Base-by-base conservation (phyloP, 768 basidiomycete genomes). In the Auricularia sp. region DNA sequence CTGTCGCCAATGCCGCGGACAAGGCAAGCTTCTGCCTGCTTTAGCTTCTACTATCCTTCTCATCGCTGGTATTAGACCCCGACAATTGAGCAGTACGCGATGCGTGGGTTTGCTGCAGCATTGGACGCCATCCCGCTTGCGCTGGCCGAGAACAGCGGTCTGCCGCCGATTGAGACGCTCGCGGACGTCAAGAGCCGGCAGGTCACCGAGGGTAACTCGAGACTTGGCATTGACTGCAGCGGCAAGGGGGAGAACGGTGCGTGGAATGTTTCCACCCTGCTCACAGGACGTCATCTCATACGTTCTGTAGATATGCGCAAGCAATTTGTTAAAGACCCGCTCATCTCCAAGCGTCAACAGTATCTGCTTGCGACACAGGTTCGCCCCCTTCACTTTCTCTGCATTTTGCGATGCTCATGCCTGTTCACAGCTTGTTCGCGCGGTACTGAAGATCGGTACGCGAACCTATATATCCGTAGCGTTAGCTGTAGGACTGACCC, bases 11-110 rank as follows among this genome's bases (percentile, higher is more conserved):
- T 73, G 94, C 92, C 54, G 97, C 97, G 7, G 97, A 99, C 75
- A 88, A 97, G 78, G 92, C 70, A 29, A 29, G 33, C 21, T n/a
- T 65, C 54, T 51, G 21, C 62, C n/a, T 47, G 29, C 42, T 33
- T n/a, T 62, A 64, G 64, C 51, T 68, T 44, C 63, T 54, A 24
- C 58, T 45, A 42, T 33, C 42, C 18, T 47, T 7, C 44, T 13
- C 47, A 68, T 62, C 44, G 42, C 3, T 7, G 11, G 21, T 29
- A 1, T 29, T 67, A 94, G 92, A 96, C 97, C 69, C 89, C 97
- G 1, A 84, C 93, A 35, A 98, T 99, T 71, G 97, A 99, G 77
- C 97, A 99, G 80, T 99, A 99, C 72, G 97, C 97, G 2, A 98
- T 99, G 95, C 89, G 96, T 61, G 95, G 97, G n/a, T 99, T 98